Conservation (phyloP, 768 basidiomycete species). For the Mycena metata region DNA sequence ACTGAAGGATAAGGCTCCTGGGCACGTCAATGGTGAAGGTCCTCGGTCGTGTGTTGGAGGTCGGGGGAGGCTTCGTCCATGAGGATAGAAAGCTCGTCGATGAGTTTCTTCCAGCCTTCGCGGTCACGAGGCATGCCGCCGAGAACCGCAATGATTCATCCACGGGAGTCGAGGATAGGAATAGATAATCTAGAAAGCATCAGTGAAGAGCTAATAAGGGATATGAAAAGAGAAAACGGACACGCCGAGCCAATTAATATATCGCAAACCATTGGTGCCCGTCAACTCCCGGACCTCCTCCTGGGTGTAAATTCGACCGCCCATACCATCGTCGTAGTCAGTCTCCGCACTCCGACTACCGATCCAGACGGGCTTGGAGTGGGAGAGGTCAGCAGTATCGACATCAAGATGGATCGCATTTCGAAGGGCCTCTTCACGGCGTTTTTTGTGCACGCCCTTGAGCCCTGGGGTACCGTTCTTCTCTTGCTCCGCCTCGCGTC, state of each 20-base stretch:
- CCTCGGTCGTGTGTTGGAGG: too few relatives aligned
- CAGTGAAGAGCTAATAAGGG: background rate
- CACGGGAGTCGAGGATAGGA: conserved; percentile 16
- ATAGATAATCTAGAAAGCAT: conserved; percentile 11
- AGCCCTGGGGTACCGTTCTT: too few relatives aligned
- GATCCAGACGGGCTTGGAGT: background rate
- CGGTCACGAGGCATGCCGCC: conserved; percentile 14
- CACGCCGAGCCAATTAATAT: conserved; percentile 24
- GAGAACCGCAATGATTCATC: conserved; percentile 7
- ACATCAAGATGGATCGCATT: background rate
- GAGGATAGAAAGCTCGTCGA: too few relatives aligned
- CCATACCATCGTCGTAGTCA: background rate
- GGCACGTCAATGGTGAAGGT: conserved; percentile 20
- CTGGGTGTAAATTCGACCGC: background rate
- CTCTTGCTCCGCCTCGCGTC: too few relatives aligned
- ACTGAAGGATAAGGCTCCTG: background rate
- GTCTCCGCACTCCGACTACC: background rate
- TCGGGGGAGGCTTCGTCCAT: too few relatives aligned
- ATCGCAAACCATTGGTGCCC: background rate
- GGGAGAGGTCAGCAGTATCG: background rate
- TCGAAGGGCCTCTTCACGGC: background rate
- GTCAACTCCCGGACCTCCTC: background rate
- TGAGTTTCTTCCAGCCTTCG: too few relatives aligned
- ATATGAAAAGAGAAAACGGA: background rate
- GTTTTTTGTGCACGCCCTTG: too few relatives aligned